A percentile compares a stretch with the other conserved stretches of the same genome.
These are phyloP conservation scores for Elaeagnus macrophylla DNA, from an alignment of 306 rosid species.

Conservation along the genomic window DNA sequence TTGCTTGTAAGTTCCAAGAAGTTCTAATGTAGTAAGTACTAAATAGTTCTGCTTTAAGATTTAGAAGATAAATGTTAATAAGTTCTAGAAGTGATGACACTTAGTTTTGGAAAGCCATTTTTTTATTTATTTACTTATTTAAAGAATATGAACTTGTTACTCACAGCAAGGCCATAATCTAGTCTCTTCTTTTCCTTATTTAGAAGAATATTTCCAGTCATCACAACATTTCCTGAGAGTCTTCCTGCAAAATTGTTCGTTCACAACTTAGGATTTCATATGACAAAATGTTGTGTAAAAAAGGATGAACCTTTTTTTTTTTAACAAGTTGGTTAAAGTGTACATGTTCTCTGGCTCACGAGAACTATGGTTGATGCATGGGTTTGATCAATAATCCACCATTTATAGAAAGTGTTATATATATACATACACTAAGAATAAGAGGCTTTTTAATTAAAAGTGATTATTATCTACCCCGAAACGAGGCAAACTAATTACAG, in stretches of 20 bases:
- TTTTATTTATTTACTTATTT: neutral
- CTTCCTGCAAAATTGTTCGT: slow-evolving; percentile 44
- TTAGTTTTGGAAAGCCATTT: neutral
- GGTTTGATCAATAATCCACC: too few relatives aligned
- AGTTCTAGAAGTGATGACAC: neutral
- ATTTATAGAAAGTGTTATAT: too few relatives aligned
- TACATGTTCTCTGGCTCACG: too few relatives aligned
- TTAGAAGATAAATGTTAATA: neutral
- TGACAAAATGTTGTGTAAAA: neutral
- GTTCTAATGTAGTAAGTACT: neutral
- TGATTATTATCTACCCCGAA: too few relatives aligned
- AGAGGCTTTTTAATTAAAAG: too few relatives aligned
- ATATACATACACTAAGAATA: too few relatives aligned
- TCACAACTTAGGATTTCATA: too few relatives aligned
- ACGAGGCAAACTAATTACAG: too few relatives aligned
- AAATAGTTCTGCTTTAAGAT: neutral
- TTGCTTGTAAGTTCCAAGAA: neutral
- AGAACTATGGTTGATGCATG: too few relatives aligned
- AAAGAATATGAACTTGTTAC: slow-evolving; percentile 10
- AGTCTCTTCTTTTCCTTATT: slow-evolving; percentile 65
- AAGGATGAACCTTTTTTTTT: too few relatives aligned
- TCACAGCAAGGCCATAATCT: slow-evolving; percentile 62
- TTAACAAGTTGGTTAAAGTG: too few relatives aligned
- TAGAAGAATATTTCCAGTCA: slow-evolving; percentile 74
- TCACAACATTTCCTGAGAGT: slow-evolving; percentile 58